Percentiles rank a stretch among this genome's conserved stretches.
Evolutionary conservation across 352 stramenopile genomes (phyloP).

Genomic region (Phytophthora cryptogea): DNA sequence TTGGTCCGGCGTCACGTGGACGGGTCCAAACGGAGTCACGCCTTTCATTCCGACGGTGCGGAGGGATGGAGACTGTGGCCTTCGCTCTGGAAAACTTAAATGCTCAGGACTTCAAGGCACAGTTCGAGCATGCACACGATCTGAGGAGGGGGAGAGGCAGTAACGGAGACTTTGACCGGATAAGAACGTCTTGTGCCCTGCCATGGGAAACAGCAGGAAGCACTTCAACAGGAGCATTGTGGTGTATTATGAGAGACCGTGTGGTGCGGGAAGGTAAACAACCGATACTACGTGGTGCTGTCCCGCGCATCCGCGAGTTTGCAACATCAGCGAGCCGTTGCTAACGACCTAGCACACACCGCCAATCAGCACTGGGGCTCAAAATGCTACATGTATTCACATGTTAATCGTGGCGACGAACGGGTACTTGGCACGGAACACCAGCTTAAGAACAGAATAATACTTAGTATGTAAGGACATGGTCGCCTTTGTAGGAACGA

Average conservation of each 20-base stretch:
- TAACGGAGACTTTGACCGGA: slow-evolving; percentile 4
- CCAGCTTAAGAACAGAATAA: too few species aligned
- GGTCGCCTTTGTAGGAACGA: too few species aligned
- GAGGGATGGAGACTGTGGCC: slow-evolving; percentile 2
- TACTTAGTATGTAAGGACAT: too few species aligned
- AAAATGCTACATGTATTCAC: too few species aligned
- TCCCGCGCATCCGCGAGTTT: neutral
- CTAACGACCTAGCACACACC: neutral
- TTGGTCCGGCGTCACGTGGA: slow-evolving; percentile 28
- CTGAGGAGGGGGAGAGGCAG: neutral
- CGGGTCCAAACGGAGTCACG: slow-evolving; percentile 21
- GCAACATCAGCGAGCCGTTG: neutral
- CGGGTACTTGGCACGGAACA: too few species aligned
- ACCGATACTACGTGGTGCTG: neutral
- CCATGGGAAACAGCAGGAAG: slow-evolving; percentile 6
- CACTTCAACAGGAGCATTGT: neutral
- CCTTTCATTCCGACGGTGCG: slow-evolving; percentile 22
- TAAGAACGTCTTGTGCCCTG: slow-evolving; percentile 16
- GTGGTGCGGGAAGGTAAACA: slow-evolving; percentile 7
- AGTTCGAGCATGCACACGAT: neutral
- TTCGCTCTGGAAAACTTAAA: slow-evolving; percentile 12
- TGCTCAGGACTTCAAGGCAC: slow-evolving; percentile 3
- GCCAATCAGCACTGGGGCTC: too few species aligned
- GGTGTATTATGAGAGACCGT: neutral
- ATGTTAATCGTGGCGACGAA: too few species aligned